A percentile compares a stretch with the other conserved stretches of the same genome.
phyloP scores from a whole-genome alignment of 2,329 filamentous ascomycete species.

The Epichloe baconii region DNA sequence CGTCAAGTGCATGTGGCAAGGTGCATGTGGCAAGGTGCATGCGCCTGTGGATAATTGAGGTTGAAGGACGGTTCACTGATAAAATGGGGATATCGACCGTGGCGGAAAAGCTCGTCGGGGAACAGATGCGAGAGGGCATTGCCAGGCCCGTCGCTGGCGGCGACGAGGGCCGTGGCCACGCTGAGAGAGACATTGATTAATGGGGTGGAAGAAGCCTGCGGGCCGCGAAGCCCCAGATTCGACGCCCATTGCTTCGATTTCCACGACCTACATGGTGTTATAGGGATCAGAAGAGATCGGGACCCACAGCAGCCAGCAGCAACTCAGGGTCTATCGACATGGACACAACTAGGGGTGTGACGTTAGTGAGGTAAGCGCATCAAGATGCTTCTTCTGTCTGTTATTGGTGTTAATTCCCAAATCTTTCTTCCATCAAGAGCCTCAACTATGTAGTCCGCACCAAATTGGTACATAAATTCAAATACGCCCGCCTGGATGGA shows the following conservation, averaged over 20 bases:
- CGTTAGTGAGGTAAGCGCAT: neutral
- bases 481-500: too few relatives aligned
- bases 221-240: conserved; percentile 14
- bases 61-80: neutral
- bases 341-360: neutral
- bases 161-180: neutral
- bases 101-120: conserved; percentile 1
- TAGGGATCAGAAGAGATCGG: conserved; percentile 18
- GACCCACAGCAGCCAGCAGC: conserved; percentile 6
- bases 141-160: neutral
- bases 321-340: conserved; percentile 13
- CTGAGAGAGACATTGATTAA: neutral
- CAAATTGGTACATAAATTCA: too few relatives aligned
- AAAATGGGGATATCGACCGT: neutral
- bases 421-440: too few relatives aligned
- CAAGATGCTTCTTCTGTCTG: too few relatives aligned
- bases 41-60: neutral
- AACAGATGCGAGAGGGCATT: conserved; percentile 3
- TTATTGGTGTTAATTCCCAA: too few relatives aligned
- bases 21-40: neutral
- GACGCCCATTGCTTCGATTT: conserved; percentile 23
- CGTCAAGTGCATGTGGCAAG: neutral
- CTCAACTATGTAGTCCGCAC: too few relatives aligned
- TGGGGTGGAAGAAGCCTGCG: conserved; percentile 1
- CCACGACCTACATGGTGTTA: conserved; percentile 13